Conservation (phyloP, 2,329 filamentous ascomycete genomes). For the Penicillium fuscoglaucum region DNA sequence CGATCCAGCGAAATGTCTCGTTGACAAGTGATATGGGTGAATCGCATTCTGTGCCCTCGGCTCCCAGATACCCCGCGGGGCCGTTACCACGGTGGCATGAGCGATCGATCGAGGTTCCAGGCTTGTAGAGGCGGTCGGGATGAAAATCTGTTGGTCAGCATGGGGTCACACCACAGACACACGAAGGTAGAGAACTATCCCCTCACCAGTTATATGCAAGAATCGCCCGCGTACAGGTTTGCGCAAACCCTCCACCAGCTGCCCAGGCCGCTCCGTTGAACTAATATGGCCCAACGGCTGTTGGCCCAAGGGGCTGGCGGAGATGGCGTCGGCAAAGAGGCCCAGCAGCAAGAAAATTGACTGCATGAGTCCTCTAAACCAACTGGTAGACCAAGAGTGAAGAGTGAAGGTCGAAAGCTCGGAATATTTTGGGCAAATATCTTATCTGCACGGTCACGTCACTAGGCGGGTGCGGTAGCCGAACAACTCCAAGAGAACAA, state of each 20-base stretch:
- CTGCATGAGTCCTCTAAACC: constrained; percentile 19
- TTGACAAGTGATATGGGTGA: constrained; percentile 77
- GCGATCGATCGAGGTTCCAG: constrained; percentile 68
- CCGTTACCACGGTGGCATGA: constrained; percentile 79
- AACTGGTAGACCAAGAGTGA: neutral
- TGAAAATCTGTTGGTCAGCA: constrained; percentile 71
- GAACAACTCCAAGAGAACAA: neutral
- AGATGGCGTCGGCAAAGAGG: constrained; percentile 16
- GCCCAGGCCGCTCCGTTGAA: neutral
- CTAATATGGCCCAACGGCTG: constrained; percentile 11
- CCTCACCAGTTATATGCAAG: constrained; percentile 39
- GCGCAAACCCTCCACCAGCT: neutral
- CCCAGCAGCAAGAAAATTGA: constrained; percentile 16
- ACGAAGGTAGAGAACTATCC: neutral
- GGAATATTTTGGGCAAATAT: neutral
- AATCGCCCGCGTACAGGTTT: constrained; percentile 32
- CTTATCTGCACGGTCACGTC: constrained; percentile 8
- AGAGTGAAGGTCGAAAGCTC: neutral
- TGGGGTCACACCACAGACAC: neutral
- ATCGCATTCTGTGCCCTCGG: constrained; percentile 87
- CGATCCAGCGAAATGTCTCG: constrained; percentile 87
- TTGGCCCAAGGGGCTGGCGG: constrained; percentile 16
- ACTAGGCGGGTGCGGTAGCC: constrained; percentile 2
- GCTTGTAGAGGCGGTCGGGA: constrained; percentile 82
- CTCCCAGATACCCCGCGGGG: constrained; percentile 75